Base-by-base conservation (phyloP, 2,329 filamentous ascomycete genomes). In the Phialophora tarda region DNA sequence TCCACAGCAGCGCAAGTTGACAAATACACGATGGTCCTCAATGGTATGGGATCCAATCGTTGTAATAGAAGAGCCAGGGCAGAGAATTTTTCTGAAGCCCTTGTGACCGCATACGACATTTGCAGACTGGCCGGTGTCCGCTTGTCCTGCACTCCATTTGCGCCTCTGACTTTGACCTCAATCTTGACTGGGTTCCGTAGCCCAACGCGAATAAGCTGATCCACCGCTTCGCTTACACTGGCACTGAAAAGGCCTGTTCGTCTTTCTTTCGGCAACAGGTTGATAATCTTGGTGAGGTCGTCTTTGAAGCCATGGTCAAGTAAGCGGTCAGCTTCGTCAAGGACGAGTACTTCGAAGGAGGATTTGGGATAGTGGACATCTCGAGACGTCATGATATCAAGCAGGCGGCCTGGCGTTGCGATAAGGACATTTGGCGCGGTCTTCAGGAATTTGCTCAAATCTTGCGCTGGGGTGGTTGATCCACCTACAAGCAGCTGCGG, bases 1-100 rank as follows among this genome's bases (percentile, higher is more conserved):
- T 98, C 94, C 67, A 99, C 95, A 0, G 91, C 91, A 34, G 93
- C 93, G 77, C 95, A 97, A 1, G 94, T 97, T 0, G 93, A 96
- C 24, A 98, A 84, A 76, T 97, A 99, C 61, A 97, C 84, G 62
- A 99, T 97, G 34, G 88, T 90, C 74, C 93, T 93, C 70, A 93
- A 89, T 0, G 94, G 94, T 4, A 83, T 85, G 0, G 91, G 86
- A n/a, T 90, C 83, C 24, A 96, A 78, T 14, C 85, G 83, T 23
- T 86, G 82, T 2, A 98, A 82, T 0, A 98, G 83, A 32, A 88
- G 86, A 57, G 87, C 84, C 1, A 97, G 79, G 0, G 89, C 86
- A 0, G 92, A 90, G 41, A 97, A 82, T 77, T 97, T 97, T 69
- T 94, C 89, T 21, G 88, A 89, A 0, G 94, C 87, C 2, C 89